phyloP scores from a whole-genome alignment of 108 stramenopile species.

The Pseudonitzschia multistriata region DNA sequence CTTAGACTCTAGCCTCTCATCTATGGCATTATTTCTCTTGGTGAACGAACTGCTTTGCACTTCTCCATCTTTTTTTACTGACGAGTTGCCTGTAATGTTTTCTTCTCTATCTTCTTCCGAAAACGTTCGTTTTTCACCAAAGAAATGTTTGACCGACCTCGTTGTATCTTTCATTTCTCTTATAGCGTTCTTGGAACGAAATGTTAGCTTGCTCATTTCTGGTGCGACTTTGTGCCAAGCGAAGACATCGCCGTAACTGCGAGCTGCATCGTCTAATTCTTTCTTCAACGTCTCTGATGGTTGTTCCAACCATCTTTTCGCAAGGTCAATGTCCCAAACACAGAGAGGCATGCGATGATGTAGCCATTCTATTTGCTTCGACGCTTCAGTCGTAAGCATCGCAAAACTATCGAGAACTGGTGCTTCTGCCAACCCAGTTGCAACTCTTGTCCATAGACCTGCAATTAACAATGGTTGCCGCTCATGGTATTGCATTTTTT shows the following conservation, averaged over 20 bases:
- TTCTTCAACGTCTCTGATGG: slow-evolving; percentile 42
- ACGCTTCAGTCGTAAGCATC: slow-evolving; percentile 73
- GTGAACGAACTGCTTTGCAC: background rate
- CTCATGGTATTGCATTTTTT: slow-evolving; percentile 1
- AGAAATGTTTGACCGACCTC: slow-evolving; percentile 3
- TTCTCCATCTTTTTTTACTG: background rate
- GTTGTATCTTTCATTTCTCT: slow-evolving; percentile 29
- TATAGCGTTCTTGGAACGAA: slow-evolving; percentile 30
- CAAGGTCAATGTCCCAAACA: slow-evolving; percentile 53
- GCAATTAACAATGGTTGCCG: slow-evolving; percentile 48
- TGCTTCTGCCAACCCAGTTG: slow-evolving; percentile 46
- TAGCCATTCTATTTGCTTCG: slow-evolving; percentile 51
- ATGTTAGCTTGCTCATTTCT: slow-evolving; percentile 47
- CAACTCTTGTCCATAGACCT: slow-evolving; percentile 63
- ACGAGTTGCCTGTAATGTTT: background rate
- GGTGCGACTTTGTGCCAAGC: slow-evolving; percentile 57
- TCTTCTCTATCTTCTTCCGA: background rate
- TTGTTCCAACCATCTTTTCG: slow-evolving; percentile 55
- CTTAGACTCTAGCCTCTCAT: background rate
- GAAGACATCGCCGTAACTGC: slow-evolving; percentile 11
- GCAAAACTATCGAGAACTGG: slow-evolving; percentile 64
- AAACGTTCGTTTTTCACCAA: background rate
- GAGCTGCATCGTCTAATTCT: slow-evolving; percentile 30
- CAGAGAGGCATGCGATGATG: slow-evolving; percentile 75
- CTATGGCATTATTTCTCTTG: background rate